Evolutionary conservation across 75 land plant genomes (phyloP), one percentile per base, ranked within the genome.

Genomic region (Picea glauca): DNA sequence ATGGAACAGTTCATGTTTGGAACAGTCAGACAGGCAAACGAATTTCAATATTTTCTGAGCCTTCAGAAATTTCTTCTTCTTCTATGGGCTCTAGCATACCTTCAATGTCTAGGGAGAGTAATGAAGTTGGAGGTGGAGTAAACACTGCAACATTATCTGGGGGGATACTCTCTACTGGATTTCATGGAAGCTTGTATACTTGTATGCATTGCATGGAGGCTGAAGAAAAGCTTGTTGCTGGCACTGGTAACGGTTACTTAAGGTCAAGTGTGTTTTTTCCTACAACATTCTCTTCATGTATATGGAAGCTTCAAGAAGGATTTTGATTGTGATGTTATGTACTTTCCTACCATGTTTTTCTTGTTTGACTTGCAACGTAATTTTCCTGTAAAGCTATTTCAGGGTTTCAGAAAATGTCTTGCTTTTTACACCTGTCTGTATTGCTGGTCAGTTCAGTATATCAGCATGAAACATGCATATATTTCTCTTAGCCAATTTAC

Each of bases 1-100:
- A 93, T 87, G 98, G 96, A 77, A 90, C 91, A 32, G 74, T 93
- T 43, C 98, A 95, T 74, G 72, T 93, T 58, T 95, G 98, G 98
- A 89, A 92, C 76, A 66, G 92, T 76, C 88, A 86, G 76, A 87
- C 88, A 15, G 96, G 94, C 40, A 92, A 95, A 72, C 76, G 82
- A 30, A 78, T 91, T 70, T 80, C 91, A 65, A 66, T 75, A 32
- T 86, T 89, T 84, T 74, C 93, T 12, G 98, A 95, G 77, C 62
- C 86, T 50, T 88, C 91, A 54, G 54, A 70, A 62, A 86, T 79
- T 61, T 82, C 86, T 61, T 46, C 78, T 18, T 77, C 80, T 76
- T 77, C 77, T 60, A 57, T 78, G 68, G 81, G 86, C 20, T 76
- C 83, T 75, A n/a, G 18, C 74, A 62, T 72, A 23, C 62, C 82